A percentile compares a stretch with the other conserved stretches of the same genome.
phyloP scores from a whole-genome alignment of 139 green algal genomes.

The Chlamydomonas incerta region DNA sequence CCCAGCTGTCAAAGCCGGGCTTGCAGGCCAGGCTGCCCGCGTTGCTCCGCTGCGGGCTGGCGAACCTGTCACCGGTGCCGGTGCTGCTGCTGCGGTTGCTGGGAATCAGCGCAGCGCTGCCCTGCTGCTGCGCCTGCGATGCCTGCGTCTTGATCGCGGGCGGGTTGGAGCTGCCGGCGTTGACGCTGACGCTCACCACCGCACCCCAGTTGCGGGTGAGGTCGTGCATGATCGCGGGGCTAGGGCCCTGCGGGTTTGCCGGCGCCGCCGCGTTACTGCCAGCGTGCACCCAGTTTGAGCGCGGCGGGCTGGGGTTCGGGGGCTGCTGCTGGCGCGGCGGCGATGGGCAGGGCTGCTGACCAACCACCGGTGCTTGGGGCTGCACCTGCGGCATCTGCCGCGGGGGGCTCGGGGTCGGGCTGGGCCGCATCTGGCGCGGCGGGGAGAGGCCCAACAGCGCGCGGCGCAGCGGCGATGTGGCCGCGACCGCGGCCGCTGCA shows the following conservation, averaged over 20 bases:
- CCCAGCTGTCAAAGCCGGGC: background rate
- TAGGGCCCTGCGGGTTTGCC: background rate
- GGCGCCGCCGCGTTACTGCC: background rate
- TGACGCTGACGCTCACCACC: background rate
- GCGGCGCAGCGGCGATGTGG: background rate
- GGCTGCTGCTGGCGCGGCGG: background rate
- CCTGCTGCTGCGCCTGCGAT: background rate
- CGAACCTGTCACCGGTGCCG: background rate
- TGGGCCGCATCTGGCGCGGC: too few relatives aligned
- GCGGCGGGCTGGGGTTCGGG: background rate
- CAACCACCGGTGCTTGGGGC: background rate
- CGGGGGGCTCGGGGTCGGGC: too few relatives aligned
- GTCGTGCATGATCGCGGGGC: background rate
- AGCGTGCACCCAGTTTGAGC: background rate
- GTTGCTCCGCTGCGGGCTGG: background rate
- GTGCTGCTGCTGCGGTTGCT: background rate
- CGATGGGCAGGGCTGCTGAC: background rate
- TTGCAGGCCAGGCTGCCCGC: background rate
- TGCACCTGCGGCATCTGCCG: background rate
- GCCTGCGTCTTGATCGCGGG: too few relatives aligned
- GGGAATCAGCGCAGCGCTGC: background rate
- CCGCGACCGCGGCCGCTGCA: too few relatives aligned
- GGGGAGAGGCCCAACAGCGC: too few relatives aligned
- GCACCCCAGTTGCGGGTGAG: constrained; percentile 20
- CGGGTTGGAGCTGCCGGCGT: background rate